These are phyloP conservation scores for Triadica sebifera DNA, from an alignment of 345 rosid species.

Conservation along the genomic window DNA sequence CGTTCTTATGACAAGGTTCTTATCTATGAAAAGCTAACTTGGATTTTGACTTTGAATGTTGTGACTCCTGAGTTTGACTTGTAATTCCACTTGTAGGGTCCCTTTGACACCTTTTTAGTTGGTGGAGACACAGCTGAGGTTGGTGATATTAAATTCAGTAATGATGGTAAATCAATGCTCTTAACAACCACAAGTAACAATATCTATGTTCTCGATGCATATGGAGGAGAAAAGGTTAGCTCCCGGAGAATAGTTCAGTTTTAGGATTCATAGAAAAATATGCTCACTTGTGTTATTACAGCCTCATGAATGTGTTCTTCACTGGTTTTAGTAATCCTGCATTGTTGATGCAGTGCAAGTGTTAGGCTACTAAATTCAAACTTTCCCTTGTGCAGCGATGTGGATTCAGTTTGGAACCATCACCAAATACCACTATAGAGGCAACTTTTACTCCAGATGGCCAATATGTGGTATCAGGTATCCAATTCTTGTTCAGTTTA, in stretches of 20 bases:
- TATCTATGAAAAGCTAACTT: background rate
- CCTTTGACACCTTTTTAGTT: constrained; percentile 92
- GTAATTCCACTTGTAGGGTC: constrained; percentile 59
- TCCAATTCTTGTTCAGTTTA: constrained; percentile 5
- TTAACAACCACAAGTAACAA: constrained; percentile 84
- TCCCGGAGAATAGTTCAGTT: background rate
- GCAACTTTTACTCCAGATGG: constrained; percentile 98
- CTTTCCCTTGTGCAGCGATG: constrained; percentile 55
- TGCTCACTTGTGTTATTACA: background rate
- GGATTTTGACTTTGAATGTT: background rate
- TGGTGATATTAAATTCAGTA: constrained; percentile 94
- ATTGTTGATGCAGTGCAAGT: background rate
- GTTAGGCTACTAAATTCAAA: constrained; percentile 13
- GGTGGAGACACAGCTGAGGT: constrained; percentile 98
- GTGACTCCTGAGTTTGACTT: constrained; percentile 17
- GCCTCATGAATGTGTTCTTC: background rate
- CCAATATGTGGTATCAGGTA: constrained; percentile 92
- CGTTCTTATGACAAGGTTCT: constrained; percentile 91
- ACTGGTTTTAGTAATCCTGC: background rate
- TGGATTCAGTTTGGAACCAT: constrained; percentile 88
- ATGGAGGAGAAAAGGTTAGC: constrained; percentile 84
- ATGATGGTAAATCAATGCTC: constrained; percentile 94
- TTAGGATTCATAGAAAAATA: background rate
- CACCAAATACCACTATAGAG: constrained; percentile 72
- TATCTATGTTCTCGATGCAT: constrained; percentile 90